These are phyloP conservation scores for Gossypium armourianum DNA, from an alignment of 441 rosid species.

Conservation along the genomic window DNA sequence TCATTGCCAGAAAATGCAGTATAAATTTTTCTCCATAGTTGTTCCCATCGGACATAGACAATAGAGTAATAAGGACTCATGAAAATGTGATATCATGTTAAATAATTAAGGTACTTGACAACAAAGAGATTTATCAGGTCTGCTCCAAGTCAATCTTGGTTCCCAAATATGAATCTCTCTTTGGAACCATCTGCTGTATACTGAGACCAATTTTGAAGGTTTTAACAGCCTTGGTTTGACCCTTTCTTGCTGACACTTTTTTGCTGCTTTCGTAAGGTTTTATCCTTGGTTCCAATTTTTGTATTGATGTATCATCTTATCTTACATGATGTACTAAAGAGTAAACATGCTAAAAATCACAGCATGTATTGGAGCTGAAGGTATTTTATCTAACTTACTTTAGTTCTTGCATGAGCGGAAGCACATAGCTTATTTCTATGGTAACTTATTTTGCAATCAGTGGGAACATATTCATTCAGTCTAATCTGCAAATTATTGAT, in stretches of 20 bases:
- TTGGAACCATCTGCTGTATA: not conserved
- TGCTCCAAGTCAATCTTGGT: not conserved
- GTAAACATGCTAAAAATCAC: not conserved
- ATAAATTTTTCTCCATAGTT: not conserved
- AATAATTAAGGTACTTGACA: not conserved
- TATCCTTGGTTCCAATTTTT: not conserved
- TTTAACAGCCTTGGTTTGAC: not conserved
- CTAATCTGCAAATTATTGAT: not conserved
- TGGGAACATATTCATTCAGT: not conserved
- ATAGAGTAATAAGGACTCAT: not conserved
- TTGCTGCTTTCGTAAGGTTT: not conserved
- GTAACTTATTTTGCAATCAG: not conserved
- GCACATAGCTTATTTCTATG: not conserved
- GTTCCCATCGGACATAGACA: not conserved
- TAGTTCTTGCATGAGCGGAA: not conserved
- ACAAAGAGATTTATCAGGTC: conserved; percentile 2
- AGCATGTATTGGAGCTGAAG: not conserved
- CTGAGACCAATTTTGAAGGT: conserved; percentile 4
- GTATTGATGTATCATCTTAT: not conserved
- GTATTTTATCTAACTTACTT: not conserved
- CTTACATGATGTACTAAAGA: not conserved
- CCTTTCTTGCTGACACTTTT: not conserved
- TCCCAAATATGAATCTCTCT: not conserved
- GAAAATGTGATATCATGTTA: not conserved
- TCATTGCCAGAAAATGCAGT: not conserved